These are phyloP conservation scores for Ophiostoma pallidulum DNA, from an alignment of 2,329 filamentous ascomycete species.

Conservation along the genomic window DNA sequence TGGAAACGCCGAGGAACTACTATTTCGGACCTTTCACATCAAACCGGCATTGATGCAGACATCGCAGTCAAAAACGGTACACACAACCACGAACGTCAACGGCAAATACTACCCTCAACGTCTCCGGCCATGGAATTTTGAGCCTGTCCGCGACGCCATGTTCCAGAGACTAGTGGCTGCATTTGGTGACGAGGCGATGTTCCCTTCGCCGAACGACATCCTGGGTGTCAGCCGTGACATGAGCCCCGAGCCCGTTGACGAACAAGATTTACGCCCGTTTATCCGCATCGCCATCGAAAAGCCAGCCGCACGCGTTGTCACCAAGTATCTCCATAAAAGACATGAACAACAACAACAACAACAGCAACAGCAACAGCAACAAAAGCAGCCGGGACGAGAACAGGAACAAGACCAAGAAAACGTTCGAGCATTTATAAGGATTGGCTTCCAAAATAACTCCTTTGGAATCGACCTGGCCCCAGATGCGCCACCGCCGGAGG, in stretches of 20 bases:
- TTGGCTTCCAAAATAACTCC: conserved; percentile 4
- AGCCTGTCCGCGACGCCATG: not conserved
- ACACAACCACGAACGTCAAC: not conserved
- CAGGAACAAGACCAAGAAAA: too few relatives aligned
- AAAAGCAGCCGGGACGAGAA: too few relatives aligned
- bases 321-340: too few relatives aligned
- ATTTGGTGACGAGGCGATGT: not conserved
- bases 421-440: too few relatives aligned
- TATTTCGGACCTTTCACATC: too few relatives aligned
- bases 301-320: not conserved
- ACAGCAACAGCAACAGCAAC: too few relatives aligned
- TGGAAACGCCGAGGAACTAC: not conserved
- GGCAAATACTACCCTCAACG: conserved; percentile 4
- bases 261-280: conserved; percentile 8
- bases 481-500: too few relatives aligned
- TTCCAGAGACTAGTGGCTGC: not conserved
- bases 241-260: conserved; percentile 2
- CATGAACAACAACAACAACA: too few relatives aligned
- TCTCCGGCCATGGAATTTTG: conserved; percentile 3
- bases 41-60: too few relatives aligned
- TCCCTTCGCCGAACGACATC: not conserved
- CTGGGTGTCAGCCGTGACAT: conserved; percentile 1
- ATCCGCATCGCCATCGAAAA: conserved; percentile 8
- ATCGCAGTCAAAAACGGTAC: too few relatives aligned
- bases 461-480: conserved; percentile 1